These are phyloP conservation scores for Oryza longistaminata DNA, from an alignment of 176 grass and related monocot genomes.

Conservation along the genomic window DNA sequence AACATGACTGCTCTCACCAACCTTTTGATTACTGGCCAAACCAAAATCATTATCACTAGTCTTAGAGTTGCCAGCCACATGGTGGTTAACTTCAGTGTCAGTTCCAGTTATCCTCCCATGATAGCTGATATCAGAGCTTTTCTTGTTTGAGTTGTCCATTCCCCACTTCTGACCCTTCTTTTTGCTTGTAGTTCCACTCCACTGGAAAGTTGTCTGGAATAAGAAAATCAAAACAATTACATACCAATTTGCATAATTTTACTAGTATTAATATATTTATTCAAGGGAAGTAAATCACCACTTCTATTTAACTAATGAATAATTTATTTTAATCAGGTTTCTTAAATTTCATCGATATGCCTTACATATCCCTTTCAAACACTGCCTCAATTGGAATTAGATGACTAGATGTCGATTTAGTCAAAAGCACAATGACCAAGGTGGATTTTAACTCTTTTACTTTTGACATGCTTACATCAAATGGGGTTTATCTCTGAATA, in stretches of 20 bases:
- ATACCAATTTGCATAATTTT: background rate
- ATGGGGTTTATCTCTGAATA: background rate
- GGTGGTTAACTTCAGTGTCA: slow-evolving; percentile 25
- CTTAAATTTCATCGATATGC: background rate
- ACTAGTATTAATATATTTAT: background rate
- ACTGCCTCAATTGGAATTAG: background rate
- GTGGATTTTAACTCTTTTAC: background rate
- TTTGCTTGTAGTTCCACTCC: slow-evolving; percentile 86
- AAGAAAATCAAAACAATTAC: background rate
- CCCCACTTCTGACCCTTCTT: slow-evolving; percentile 97
- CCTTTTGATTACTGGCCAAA: slow-evolving; percentile 16
- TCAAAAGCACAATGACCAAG: too few relatives aligned
- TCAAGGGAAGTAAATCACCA: background rate
- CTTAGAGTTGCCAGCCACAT: slow-evolving; percentile 21
- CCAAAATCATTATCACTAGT: slow-evolving; percentile 25
- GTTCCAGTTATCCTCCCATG: slow-evolving; percentile 29
- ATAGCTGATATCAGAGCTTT: slow-evolving; percentile 8
- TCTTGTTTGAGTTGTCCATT: slow-evolving; percentile 41
- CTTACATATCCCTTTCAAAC: too few relatives aligned
- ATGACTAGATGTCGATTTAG: background rate
- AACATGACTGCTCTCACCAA: slow-evolving; percentile 29
- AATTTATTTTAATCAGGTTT: slow-evolving; percentile 10
- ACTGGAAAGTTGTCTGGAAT: slow-evolving; percentile 65
- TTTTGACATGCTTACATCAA: background rate
- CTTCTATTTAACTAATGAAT: background rate